Percentiles rank a stretch among this genome's conserved stretches.
Evolutionary conservation across 495 filamentous ascomycete species (phyloP).

Genomic region (Talaromyces stipitatus): DNA sequence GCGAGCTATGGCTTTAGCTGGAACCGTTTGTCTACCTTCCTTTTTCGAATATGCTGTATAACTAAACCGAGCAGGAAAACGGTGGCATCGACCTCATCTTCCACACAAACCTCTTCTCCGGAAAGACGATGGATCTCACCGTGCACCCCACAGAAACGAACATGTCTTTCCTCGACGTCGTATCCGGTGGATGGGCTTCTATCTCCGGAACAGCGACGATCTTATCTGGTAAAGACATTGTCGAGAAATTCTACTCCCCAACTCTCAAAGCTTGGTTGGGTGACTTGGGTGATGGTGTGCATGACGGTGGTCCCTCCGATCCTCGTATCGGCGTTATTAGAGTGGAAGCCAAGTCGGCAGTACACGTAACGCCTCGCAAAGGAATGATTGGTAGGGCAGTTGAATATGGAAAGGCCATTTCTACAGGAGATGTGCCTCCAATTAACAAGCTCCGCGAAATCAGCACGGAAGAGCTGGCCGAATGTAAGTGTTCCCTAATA

Average conservation of each 20-base stretch:
- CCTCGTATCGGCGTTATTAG: conserved; percentile 61
- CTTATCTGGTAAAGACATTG: conserved; percentile 54
- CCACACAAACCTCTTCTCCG: conserved; percentile 88
- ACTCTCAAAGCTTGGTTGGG: conserved; percentile 81
- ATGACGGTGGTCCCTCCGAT: conserved; percentile 75
- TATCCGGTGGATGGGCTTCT: conserved; percentile 70
- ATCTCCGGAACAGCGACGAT: conserved; percentile 66
- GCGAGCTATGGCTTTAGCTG: conserved; percentile 85
- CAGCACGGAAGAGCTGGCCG: conserved; percentile 54
- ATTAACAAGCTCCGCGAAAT: conserved; percentile 79
- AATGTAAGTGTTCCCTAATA: conserved; percentile 22
- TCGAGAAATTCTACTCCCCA: conserved; percentile 72
- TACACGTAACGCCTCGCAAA: conserved; percentile 33
- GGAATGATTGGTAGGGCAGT: conserved; percentile 49
- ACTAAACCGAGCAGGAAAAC: conserved; percentile 47
- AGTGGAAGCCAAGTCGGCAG: conserved; percentile 36
- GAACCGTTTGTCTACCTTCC: conserved; percentile 48
- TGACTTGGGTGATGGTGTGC: conserved; percentile 80
- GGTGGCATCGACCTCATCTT: conserved; percentile 83
- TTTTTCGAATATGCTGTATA: conserved; percentile 1
- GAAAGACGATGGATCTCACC: conserved; percentile 80
- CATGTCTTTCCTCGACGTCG: conserved; percentile 70
- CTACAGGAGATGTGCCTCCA: conserved; percentile 61
- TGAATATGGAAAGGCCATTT: conserved; percentile 67
- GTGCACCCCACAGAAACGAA: conserved; percentile 67